phyloP scores from a whole-genome alignment of 2,329 filamentous ascomycete species.

The Bipolaris oryzae region DNA sequence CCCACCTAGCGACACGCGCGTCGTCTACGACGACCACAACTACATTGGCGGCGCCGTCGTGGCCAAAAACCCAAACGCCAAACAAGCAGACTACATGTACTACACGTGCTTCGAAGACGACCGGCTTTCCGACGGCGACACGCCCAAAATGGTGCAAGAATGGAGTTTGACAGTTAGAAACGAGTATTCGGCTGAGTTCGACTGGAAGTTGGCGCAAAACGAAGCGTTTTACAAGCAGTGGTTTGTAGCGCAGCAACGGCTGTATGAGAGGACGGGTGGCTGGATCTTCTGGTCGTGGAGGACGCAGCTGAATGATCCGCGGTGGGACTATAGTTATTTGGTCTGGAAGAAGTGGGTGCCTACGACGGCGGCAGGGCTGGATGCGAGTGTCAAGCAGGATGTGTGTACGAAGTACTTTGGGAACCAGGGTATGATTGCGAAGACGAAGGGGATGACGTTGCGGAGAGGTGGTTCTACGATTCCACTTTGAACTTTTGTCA shows the following conservation, averaged over 20 bases:
- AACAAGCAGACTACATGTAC: constrained; percentile 57
- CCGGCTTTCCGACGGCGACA: constrained; percentile 45
- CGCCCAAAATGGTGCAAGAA: constrained; percentile 63
- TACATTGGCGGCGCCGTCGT: constrained; percentile 57
- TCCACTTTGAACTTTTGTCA: no score
- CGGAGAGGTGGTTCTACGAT: background rate
- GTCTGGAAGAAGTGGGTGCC: constrained; percentile 14
- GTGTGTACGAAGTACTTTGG: constrained; percentile 10
- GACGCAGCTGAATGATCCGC: constrained; percentile 54
- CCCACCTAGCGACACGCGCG: constrained; percentile 44
- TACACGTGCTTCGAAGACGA: constrained; percentile 57
- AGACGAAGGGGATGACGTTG: constrained; percentile 3
- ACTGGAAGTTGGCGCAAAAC: constrained; percentile 39
- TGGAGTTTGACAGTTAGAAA: constrained; percentile 62
- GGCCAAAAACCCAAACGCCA: constrained; percentile 35
- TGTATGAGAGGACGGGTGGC: constrained; percentile 61
- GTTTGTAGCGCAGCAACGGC: constrained; percentile 62
- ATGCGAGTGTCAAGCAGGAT: constrained; percentile 6
- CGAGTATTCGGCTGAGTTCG: constrained; percentile 55
- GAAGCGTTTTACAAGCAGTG: constrained; percentile 61
- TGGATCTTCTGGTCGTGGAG: constrained; percentile 71
- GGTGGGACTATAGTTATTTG: constrained; percentile 55
- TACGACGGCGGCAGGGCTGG: constrained; percentile 6
- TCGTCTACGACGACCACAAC: constrained; percentile 64
- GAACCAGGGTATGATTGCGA: constrained; percentile 4